Evolutionary conservation across 805 yeast genomes (phyloP).

Genomic region (Dipodascus geniculatus): DNA sequence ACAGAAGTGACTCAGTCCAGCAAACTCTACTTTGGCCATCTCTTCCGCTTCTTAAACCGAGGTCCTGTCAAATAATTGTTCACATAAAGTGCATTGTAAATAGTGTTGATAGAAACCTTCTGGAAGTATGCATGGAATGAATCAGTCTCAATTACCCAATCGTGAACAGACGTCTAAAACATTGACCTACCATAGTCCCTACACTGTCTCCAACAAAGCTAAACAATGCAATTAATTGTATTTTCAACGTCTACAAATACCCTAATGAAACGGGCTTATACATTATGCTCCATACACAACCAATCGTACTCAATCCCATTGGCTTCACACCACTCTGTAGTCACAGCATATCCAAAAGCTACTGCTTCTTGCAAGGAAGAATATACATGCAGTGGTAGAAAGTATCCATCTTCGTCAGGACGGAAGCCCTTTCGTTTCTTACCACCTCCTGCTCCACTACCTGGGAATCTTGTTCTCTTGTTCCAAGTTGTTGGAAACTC

Average conservation of each 20-base stretch:
- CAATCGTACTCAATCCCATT: not conserved
- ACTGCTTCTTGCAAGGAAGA: conserved; percentile 30
- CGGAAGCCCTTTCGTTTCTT: not conserved
- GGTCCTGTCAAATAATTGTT: too few relatives aligned
- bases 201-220: too few relatives aligned
- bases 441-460: conserved; percentile 13
- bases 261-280: not conserved
- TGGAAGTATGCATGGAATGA: too few relatives aligned
- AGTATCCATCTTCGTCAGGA: conserved; percentile 25
- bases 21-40: too few relatives aligned
- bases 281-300: not conserved
- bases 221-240: not conserved
- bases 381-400: conserved; percentile 27
- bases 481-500: conserved; percentile 16
- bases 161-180: too few relatives aligned
- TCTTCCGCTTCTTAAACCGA: too few relatives aligned
- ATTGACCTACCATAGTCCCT: too few relatives aligned
- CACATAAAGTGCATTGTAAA: too few relatives aligned
- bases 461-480: conserved; percentile 15
- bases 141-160: too few relatives aligned
- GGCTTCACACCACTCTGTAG: conserved; percentile 24
- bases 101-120: too few relatives aligned
- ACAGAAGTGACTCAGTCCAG: too few relatives aligned
- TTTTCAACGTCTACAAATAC: not conserved
- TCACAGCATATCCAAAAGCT: conserved; percentile 26